Evolutionary conservation across 805 yeast genomes (phyloP).

Genomic region (Schwanniomyces vanrijiae): DNA sequence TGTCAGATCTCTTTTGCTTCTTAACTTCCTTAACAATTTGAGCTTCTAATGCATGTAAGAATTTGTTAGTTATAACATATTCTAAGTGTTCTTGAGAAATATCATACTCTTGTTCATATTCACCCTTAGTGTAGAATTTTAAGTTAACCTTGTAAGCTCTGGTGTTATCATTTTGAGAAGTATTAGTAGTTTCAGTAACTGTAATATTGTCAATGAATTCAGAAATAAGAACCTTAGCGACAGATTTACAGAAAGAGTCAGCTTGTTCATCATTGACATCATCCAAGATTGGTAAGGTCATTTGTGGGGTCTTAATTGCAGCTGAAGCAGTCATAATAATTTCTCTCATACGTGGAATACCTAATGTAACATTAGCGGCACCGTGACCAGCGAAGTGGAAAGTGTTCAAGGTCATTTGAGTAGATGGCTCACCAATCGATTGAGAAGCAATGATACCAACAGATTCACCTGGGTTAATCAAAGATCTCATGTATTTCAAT

Average conservation of each 20-base stretch:
- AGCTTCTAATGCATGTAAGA: conserved; percentile 69
- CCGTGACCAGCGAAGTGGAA: conserved; percentile 99
- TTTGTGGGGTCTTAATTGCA: conserved; percentile 96
- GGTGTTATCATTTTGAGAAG: conserved; percentile 42
- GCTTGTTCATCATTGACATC: conserved; percentile 87
- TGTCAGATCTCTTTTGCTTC: conserved; percentile 66
- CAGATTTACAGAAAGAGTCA: conserved; percentile 87
- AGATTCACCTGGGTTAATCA: conserved; percentile 94
- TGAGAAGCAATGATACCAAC: conserved; percentile 98
- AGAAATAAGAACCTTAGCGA: conserved; percentile 79
- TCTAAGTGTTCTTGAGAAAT: conserved; percentile 79
- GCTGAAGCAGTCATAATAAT: conserved; percentile 99
- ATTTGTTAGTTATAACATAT: conserved; percentile 58
- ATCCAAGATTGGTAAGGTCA: conserved; percentile 82
- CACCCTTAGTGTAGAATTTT: conserved; percentile 70
- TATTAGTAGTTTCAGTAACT: conserved; percentile 87
- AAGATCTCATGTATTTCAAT: conserved; percentile 94
- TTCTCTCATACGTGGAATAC: conserved; percentile 99
- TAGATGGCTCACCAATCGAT: conserved; percentile 98
- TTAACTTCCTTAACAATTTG: conserved; percentile 78
- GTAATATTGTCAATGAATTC: conserved; percentile 84
- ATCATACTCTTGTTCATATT: conserved; percentile 87
- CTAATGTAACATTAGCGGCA: conserved; percentile 98
- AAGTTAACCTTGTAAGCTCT: conserved; percentile 77
- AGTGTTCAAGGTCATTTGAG: conserved; percentile 97